A percentile compares a stretch with the other conserved stretches of the same genome.
Conservation (phyloP, 2,329 filamentous ascomycete genomes). For the Cladorrhinum sp. region DNA sequence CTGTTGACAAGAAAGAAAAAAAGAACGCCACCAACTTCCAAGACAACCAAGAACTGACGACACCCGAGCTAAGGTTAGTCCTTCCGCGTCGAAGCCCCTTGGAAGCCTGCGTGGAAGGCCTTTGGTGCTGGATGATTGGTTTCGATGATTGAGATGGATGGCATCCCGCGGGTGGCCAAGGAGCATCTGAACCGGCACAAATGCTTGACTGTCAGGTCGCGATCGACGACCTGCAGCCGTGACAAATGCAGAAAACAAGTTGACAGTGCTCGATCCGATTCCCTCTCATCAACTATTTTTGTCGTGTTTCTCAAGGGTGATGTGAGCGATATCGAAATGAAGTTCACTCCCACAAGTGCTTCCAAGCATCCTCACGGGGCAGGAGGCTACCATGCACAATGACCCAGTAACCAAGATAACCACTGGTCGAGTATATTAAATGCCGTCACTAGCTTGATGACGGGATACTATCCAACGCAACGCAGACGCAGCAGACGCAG, state of each 20-base stretch:
- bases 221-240: constrained; percentile 4
- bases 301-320: neutral
- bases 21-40: neutral
- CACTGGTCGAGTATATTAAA: constrained; percentile 21
- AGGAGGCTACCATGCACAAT: constrained; percentile 4
- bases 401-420: constrained; percentile 18
- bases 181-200: neutral
- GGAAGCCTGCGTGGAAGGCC: constrained; percentile 21
- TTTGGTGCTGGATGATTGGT: too few relatives aligned
- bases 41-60: constrained; percentile 1
- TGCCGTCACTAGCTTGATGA: constrained; percentile 13
- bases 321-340: constrained; percentile 12
- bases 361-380: neutral
- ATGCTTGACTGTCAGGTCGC: neutral
- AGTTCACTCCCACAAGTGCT: constrained; percentile 4
- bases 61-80: neutral
- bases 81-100: constrained; percentile 20
- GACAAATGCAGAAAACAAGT: neutral
- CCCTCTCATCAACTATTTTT: constrained; percentile 2
- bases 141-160: neutral
- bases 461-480: constrained; percentile 1
- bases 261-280: neutral
- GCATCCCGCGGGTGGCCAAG: neutral
- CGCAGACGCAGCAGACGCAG: too few relatives aligned
- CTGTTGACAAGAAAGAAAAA: too few relatives aligned